Base-by-base conservation (phyloP, 148 eudicot species). In the Dianthus caryophyllus region DNA sequence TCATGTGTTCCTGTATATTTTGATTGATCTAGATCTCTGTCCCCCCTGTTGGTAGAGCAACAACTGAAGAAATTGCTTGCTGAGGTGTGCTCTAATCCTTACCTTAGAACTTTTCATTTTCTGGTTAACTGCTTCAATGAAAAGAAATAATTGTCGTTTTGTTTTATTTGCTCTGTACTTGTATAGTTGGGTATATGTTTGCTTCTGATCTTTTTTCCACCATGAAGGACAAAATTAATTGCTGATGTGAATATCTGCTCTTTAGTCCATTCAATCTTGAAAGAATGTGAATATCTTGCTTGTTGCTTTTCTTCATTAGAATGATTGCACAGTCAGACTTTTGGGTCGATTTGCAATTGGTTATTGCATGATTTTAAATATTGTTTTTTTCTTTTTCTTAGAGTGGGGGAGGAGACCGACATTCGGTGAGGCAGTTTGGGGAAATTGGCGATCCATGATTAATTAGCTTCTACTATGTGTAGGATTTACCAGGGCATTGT, bases 31-130 rank as follows among this genome's bases (percentile, higher is more conserved):
- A 94, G 98, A 78, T 53, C 20, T 69, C 76, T 88, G 79, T 81
- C 75, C 69, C 64, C 77, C 66, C 51, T 85, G 69, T 87, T 97
- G 22, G 75, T 94, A 71, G 88, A 84, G 65, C 88, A 88, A 50
- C 87, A 97, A 51, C 70, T 76, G 16, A 88, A 74, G 81, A 79
- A 25, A 43, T 82, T 66, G 84, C 73, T 94, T 68, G 68, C 69
- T 66, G 84, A 94, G 98, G 97, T 94, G 66, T 71, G 92, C 76
- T 67, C 27, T 53, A 14, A 14, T 49, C 44, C 48, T 47, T 36
- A 1, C 52, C 39, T 51, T 16, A 15, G 36, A 46, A 65, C 30
- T 21, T 24, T 4, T 26, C 24, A 20, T 41, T 50, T 75, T 20
- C 46, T 0, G 7, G 39, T 38, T 44, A 66, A 17, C 24, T 64